Conservation (phyloP, 2,329 filamentous ascomycete species). For the Volutella citrinella region DNA sequence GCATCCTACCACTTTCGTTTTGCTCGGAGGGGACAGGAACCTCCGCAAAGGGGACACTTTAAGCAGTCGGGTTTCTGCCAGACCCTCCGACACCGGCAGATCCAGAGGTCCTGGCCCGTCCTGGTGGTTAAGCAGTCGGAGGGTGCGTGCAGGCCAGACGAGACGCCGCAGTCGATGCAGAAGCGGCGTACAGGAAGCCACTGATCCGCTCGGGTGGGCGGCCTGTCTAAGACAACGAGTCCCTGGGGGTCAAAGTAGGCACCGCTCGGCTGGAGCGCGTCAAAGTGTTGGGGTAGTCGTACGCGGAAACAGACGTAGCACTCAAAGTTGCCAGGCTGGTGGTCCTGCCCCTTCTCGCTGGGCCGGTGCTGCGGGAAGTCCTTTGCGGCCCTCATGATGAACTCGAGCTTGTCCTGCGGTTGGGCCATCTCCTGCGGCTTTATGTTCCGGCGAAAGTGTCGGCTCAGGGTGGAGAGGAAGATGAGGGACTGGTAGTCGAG, state of each 20-base stretch:
- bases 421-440: constrained; percentile 34
- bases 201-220: constrained; percentile 27
- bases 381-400: constrained; percentile 40
- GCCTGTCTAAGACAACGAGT: constrained; percentile 27
- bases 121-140: constrained; percentile 37
- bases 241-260: constrained; percentile 32
- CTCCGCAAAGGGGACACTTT: constrained; percentile 33
- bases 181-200: constrained; percentile 35
- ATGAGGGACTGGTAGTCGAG: constrained; percentile 42
- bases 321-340: constrained; percentile 39
- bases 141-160: constrained; percentile 34
- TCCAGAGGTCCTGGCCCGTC: constrained; percentile 37
- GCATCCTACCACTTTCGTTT: constrained; percentile 27
- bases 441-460: constrained; percentile 31
- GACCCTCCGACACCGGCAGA: constrained; percentile 36
- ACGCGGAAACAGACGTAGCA: constrained; percentile 42
- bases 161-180: constrained; percentile 41
- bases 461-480: constrained; percentile 35
- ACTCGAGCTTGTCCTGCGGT: constrained; percentile 34
- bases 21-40: constrained; percentile 34
- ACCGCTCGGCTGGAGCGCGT: constrained; percentile 32
- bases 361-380: constrained; percentile 39
- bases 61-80: constrained; percentile 35
- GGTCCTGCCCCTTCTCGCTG: constrained; percentile 33
- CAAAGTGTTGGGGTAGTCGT: constrained; percentile 37